These are phyloP conservation scores for Leucosporidium scottii DNA, from an alignment of 768 basidiomycete species.

Conservation along the genomic window DNA sequence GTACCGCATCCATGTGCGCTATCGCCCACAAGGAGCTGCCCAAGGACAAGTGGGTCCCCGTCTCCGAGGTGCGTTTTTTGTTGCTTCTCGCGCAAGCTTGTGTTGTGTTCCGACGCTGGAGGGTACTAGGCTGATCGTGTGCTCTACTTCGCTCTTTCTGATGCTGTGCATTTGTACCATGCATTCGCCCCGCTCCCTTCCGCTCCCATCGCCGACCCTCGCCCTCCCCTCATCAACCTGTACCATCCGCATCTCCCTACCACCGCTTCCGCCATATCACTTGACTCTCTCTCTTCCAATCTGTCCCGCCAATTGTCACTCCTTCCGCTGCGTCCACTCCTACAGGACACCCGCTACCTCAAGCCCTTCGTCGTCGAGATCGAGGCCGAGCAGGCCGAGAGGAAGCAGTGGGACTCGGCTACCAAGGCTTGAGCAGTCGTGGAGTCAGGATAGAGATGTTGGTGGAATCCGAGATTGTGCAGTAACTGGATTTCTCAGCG, in stretches of 20 bases:
- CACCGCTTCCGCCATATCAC: no score
- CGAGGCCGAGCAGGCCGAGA: slow-evolving; percentile 66
- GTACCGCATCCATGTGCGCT: slow-evolving; percentile 60
- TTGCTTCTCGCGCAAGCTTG: neutral
- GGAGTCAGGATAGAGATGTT: no score
- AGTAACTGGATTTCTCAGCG: no score
- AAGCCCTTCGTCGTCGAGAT: slow-evolving; percentile 67
- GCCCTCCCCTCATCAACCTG: neutral
- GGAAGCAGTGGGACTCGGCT: slow-evolving; percentile 60
- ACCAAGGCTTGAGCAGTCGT: no score
- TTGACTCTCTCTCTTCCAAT: no score
- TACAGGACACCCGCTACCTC: slow-evolving; percentile 84
- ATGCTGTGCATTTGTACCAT: no score
- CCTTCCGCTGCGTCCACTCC: neutral
- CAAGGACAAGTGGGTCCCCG: slow-evolving; percentile 69
- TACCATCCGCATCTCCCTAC: neutral
- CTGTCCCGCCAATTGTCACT: no score
- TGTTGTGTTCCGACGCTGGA: neutral
- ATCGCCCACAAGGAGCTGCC: slow-evolving; percentile 71
- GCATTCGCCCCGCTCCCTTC: neutral
- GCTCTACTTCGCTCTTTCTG: no score
- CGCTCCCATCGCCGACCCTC: neutral
- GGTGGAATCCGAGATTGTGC: no score
- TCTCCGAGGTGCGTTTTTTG: slow-evolving; percentile 58
- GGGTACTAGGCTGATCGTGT: neutral